Conservation (phyloP, 192 early-diverging fungal species). For the Mortierella antarctica region DNA sequence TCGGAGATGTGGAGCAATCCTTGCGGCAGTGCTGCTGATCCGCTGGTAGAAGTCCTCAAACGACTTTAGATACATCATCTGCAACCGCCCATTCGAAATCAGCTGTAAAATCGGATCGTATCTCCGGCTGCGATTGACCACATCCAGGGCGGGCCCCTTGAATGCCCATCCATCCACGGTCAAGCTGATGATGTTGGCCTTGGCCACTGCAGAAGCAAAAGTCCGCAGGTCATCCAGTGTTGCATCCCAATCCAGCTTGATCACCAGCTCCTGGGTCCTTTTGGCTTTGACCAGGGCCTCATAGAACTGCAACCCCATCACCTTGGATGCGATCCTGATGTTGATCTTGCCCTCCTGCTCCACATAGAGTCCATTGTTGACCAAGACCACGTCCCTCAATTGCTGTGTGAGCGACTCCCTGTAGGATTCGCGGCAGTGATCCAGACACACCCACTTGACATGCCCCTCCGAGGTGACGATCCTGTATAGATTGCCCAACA, state of each 20-base stretch:
- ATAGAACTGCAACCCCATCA: slow-evolving; percentile 6
- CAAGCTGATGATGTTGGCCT: slow-evolving; percentile 1
- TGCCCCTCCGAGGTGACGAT: slow-evolving; percentile 18
- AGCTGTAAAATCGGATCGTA: slow-evolving; percentile 11
- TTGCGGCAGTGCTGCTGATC: neutral
- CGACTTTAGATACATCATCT: neutral
- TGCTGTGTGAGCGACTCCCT: neutral
- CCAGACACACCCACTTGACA: slow-evolving; percentile 30
- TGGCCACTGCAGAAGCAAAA: neutral
- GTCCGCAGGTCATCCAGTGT: slow-evolving; percentile 4
- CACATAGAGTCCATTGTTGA: neutral
- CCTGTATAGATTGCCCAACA: slow-evolving; percentile 16
- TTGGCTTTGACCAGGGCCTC: slow-evolving; percentile 4
- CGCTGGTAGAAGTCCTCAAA: neutral
- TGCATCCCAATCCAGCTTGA: neutral
- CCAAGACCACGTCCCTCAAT: slow-evolving; percentile 4
- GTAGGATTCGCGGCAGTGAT: slow-evolving; percentile 23
- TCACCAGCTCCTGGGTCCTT: neutral
- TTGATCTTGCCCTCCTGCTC: slow-evolving; percentile 9
- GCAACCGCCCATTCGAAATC: slow-evolving; percentile 2
- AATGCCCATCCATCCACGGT: neutral
- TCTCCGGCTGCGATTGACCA: slow-evolving; percentile 3
- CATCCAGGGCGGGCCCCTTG: neutral
- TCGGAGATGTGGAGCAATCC: neutral
- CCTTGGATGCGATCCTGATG: neutral